A percentile compares a stretch with the other conserved stretches of the same genome.
These are phyloP conservation scores for Phaeosphaeriaceae sp. DNA, from an alignment of 2,329 filamentous ascomycete genomes.

Conservation along the genomic window DNA sequence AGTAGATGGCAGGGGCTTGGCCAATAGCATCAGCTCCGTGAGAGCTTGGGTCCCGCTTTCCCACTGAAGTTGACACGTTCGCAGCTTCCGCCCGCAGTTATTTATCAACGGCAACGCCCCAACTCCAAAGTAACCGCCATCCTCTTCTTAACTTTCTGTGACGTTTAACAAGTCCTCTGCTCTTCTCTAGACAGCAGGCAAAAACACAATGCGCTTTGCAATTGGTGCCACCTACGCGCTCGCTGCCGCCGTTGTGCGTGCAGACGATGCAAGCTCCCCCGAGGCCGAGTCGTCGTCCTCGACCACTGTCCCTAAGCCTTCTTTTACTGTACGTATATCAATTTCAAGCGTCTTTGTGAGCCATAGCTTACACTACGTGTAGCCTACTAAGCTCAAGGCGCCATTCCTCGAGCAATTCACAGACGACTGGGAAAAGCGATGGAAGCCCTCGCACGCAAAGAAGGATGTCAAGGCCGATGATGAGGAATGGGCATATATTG, in stretches of 20 bases:
- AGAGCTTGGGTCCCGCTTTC: conserved; percentile 20
- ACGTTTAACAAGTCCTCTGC: conserved; percentile 36
- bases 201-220: conserved; percentile 63
- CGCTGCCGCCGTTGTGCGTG: conserved; percentile 74
- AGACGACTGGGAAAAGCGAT: conserved; percentile 90
- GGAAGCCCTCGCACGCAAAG: conserved; percentile 95
- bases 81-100: conserved; percentile 29
- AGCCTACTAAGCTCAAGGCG: conserved; percentile 89
- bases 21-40: conserved; percentile 3
- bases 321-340: conserved; percentile 77
- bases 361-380: conserved; percentile 26
- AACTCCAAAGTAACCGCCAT: conserved; percentile 15
- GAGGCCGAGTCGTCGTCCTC: conserved; percentile 61
- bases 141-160: conserved; percentile 19
- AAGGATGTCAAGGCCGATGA: conserved; percentile 84
- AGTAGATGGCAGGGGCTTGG: not conserved
- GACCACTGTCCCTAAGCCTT: conserved; percentile 71
- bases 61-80: conserved; percentile 26
- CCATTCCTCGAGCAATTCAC: conserved; percentile 99
- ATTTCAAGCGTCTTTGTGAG: not conserved
- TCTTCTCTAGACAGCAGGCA: conserved; percentile 39
- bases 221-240: conserved; percentile 73
- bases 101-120: conserved; percentile 33
- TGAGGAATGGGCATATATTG: conserved; percentile 93
- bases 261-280: conserved; percentile 61